phyloP scores from a whole-genome alignment of 2,329 filamentous ascomycete species.

The Penicillium occitanis region DNA sequence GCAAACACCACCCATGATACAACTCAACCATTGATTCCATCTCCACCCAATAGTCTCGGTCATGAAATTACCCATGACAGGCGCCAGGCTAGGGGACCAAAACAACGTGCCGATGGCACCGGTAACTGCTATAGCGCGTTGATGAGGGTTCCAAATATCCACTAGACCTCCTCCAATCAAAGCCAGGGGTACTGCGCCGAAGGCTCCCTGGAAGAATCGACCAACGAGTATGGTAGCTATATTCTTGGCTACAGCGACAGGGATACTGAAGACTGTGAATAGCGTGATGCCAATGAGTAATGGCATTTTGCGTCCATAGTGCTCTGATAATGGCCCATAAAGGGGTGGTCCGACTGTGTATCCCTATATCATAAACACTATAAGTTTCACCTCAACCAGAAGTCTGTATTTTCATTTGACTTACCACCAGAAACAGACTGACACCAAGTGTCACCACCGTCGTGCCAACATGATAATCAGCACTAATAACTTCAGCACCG shows the following conservation, averaged over 20 bases:
- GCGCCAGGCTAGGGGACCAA: conserved; percentile 28
- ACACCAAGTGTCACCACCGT: conserved; percentile 3
- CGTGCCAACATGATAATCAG: conserved; percentile 53
- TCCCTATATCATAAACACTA: conserved; percentile 32
- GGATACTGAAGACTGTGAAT: conserved; percentile 56
- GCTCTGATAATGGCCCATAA: conserved; percentile 52
- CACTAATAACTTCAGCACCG: conserved; percentile 59
- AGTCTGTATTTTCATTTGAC: neutral
- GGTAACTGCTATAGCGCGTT: neutral
- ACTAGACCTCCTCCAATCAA: conserved; percentile 44
- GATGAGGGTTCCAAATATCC: conserved; percentile 39
- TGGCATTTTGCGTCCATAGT: conserved; percentile 51
- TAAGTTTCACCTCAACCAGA: neutral
- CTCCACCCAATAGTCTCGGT: conserved; percentile 27
- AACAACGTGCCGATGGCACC: conserved; percentile 10
- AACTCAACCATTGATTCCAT: conserved; percentile 25
- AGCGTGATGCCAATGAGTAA: conserved; percentile 56
- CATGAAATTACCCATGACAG: conserved; percentile 27
- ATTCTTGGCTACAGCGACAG: conserved; percentile 53
- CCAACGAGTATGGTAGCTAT: conserved; percentile 45
- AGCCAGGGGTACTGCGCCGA: conserved; percentile 44
- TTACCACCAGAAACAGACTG: conserved; percentile 1
- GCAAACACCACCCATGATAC: conserved; percentile 35
- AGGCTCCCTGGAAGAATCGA: conserved; percentile 47
- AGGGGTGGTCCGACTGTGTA: conserved; percentile 55